These are phyloP conservation scores for Aspergillus avenaceus DNA, from an alignment of 495 filamentous ascomycete species.

Conservation along the genomic window DNA sequence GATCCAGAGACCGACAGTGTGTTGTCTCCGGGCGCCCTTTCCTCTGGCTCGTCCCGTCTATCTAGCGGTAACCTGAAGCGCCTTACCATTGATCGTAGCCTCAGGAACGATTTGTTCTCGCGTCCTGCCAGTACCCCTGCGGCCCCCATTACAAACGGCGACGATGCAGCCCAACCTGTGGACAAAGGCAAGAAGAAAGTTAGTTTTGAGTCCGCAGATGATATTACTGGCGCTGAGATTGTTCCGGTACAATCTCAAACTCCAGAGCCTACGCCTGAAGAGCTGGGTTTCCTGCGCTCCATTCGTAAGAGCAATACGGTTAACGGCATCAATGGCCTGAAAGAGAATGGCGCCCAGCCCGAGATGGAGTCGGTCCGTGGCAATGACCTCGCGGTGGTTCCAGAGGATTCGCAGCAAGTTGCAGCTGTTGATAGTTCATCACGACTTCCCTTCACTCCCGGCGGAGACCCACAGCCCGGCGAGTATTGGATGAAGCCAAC, in stretches of 20 bases:
- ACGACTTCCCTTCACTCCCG: slow-evolving; percentile 28
- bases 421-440: slow-evolving; percentile 25
- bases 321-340: slow-evolving; percentile 49
- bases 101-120: slow-evolving; percentile 72
- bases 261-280: slow-evolving; percentile 56
- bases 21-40: slow-evolving; percentile 80
- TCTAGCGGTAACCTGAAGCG: slow-evolving; percentile 75
- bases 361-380: slow-evolving; percentile 72
- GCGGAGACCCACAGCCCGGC: slow-evolving; percentile 57
- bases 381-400: slow-evolving; percentile 75
- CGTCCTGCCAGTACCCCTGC: slow-evolving; percentile 40
- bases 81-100: slow-evolving; percentile 80
- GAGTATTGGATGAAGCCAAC: slow-evolving; percentile 82
- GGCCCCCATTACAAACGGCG: slow-evolving; percentile 48
- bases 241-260: slow-evolving; percentile 44
- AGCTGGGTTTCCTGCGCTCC: slow-evolving; percentile 64
- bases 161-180: slow-evolving; percentile 30
- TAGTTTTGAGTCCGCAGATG: slow-evolving; percentile 70
- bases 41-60: slow-evolving; percentile 58
- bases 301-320: slow-evolving; percentile 35
- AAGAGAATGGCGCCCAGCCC: slow-evolving; percentile 35
- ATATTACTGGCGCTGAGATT: slow-evolving; percentile 38
- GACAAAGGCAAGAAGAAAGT: slow-evolving; percentile 72
- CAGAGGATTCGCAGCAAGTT: slow-evolving; percentile 55
- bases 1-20: slow-evolving; percentile 73